These are phyloP conservation scores for Glycine latifolia DNA, from an alignment of 306 rosid species.

Conservation along the genomic window DNA sequence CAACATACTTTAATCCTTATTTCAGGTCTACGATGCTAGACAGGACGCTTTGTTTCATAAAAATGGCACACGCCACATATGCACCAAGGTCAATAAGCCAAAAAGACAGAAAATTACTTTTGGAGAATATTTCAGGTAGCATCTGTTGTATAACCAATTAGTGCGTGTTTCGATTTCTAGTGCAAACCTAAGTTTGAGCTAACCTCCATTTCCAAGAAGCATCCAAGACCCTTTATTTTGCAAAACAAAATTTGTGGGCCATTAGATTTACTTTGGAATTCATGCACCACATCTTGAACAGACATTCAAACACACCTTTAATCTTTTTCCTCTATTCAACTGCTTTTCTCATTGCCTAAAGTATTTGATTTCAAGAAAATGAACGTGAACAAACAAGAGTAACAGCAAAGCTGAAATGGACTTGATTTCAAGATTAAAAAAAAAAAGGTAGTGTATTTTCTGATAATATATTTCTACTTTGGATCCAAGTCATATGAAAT, in stretches of 20 bases:
- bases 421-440: not conserved
- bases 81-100: too few relatives aligned
- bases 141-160: not conserved
- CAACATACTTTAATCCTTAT: not conserved
- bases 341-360: not conserved
- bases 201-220: too few relatives aligned
- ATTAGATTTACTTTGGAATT: too few relatives aligned
- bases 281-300: too few relatives aligned
- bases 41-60: not conserved
- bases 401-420: not conserved
- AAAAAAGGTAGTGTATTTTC: not conserved
- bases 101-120: too few relatives aligned
- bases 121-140: not conserved
- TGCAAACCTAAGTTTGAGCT: too few relatives aligned
- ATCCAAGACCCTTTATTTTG: too few relatives aligned
- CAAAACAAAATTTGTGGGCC: too few relatives aligned
- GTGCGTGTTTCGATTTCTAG: too few relatives aligned
- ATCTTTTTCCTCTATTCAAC: not conserved
- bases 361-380: not conserved
- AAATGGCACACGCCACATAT: too few relatives aligned
- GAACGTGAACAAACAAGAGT: slow-evolving; percentile 32
- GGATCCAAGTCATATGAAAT: not conserved
- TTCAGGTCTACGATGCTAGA: slow-evolving; percentile 20
- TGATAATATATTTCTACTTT: not conserved
- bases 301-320: too few relatives aligned